Evolutionary conservation across 139 green algal genomes (phyloP), one percentile per base, ranked within the genome.

Genomic region (Mesotaenium endlicherianum): DNA sequence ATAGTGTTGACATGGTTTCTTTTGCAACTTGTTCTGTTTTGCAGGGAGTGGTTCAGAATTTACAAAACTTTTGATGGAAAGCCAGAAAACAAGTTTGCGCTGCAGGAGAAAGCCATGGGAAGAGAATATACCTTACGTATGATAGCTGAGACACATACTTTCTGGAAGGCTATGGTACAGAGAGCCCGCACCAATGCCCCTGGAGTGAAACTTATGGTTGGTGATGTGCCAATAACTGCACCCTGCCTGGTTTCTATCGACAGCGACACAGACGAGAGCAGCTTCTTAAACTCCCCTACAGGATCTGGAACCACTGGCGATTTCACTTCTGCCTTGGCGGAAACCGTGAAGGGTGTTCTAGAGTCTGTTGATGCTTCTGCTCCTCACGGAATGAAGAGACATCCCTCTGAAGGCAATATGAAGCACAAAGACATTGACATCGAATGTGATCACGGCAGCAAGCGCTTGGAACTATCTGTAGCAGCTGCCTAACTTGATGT

Each of bases 31-130:
- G 20, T 64, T 26, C 53, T 26, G 26, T 64, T 64, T 26, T 75
- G 64, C 70, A 82, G 93, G 50, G 91, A 92, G 72, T 98, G 95
- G 95, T 98, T 98, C 94, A 90, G 94, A 17, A 95, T 97, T 88
- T 98, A 98, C 93, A 98, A 98, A 92, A 97, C 93, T 17, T 94
- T 95, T 45, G 95, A 98, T 80, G 95, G 95, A 89, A 98, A 98
- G 93, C 92, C 93, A 38, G 85, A 88, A 39, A 98, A 98, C 91
- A 91, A 91, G 78, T 98, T 97, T 85, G 95, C 94, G 76, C 97
- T 93, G 76, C 83, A 97, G 83, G 90, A 94, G 92, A 93, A 94
- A 80, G 17, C 60, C 42, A 39, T 76, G 78, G 41, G 58, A 4
- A 36, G 42, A 26, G 60, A 30, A 5, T 85, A 79, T 59, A 80